Percentiles rank a stretch among this genome's conserved stretches.
Evolutionary conservation across 23 red algal genomes (phyloP).

Genomic region (Gracilariopsis chorda): DNA sequence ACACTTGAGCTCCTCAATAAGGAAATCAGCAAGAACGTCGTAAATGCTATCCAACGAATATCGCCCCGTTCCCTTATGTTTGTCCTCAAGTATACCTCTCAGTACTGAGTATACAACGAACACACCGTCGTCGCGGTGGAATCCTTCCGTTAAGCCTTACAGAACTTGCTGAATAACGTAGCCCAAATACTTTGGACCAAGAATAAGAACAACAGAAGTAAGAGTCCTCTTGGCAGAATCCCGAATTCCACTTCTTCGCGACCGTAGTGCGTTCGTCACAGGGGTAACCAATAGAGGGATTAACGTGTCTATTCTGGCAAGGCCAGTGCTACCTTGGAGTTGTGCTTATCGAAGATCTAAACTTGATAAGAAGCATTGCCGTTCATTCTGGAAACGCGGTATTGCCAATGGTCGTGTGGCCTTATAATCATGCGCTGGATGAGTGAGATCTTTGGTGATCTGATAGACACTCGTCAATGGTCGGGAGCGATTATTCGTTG

Average conservation of each 20-base stretch:
- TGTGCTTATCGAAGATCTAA: conserved; percentile 29
- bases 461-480: background rate
- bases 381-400: background rate
- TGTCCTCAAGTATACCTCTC: conserved; percentile 2
- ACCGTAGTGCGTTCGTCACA: conserved; percentile 54
- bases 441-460: conserved; percentile 28
- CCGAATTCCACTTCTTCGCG: conserved; percentile 42
- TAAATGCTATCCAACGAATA: conserved; percentile 25
- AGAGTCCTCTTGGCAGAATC: conserved; percentile 66
- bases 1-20: conserved; percentile 39
- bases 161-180: conserved; percentile 60
- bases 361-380: conserved; percentile 10
- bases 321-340: conserved; percentile 31
- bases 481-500: conserved; percentile 29
- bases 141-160: conserved; percentile 37
- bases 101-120: conserved; percentile 54
- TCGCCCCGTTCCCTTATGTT: background rate
- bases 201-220: conserved; percentile 25
- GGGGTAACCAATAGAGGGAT: conserved; percentile 49
- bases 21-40: conserved; percentile 14
- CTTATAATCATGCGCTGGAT: conserved; percentile 56
- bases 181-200: conserved; percentile 55
- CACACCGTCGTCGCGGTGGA: conserved; percentile 34
- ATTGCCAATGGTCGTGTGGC: conserved; percentile 28
- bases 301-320: background rate